Percentiles rank a stretch among this genome's conserved stretches.
phyloP scores from a whole-genome alignment of 1,139 yeast genomes.

The Candida pseudocylindracea region DNA sequence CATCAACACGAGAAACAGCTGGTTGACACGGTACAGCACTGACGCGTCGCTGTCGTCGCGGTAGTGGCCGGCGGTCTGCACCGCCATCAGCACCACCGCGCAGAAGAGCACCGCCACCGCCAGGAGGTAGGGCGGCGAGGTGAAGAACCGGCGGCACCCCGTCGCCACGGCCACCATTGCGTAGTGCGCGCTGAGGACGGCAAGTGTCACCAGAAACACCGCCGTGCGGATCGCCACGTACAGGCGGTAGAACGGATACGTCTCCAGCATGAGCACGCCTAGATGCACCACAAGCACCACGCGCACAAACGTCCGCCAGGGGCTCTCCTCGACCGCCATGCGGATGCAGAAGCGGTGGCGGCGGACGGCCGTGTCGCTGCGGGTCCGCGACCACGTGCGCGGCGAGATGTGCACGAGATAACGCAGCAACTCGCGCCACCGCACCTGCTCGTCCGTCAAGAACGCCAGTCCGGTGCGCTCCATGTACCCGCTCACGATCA shows the following conservation, averaged over 20 bases:
- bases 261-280: conserved; percentile 36
- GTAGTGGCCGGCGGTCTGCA: too few species aligned
- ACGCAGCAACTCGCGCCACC: conserved; percentile 74
- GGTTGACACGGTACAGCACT: conserved; percentile 29
- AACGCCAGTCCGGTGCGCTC: conserved; percentile 73
- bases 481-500: conserved; percentile 69
- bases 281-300: conserved; percentile 32
- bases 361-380: conserved; percentile 6
- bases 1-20: conserved; percentile 39
- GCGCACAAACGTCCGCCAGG: conserved; percentile 19
- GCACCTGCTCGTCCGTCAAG: conserved; percentile 57
- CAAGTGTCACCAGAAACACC: too few species aligned
- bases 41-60: too few species aligned
- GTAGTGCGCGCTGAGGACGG: too few species aligned
- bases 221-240: too few species aligned
- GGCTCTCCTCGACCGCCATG: conserved; percentile 27
- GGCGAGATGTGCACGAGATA: conserved; percentile 51
- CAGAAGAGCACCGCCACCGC: too few species aligned
- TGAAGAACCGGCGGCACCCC: too few species aligned
- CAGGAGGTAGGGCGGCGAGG: too few species aligned
- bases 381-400: conserved; percentile 9
- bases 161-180: too few species aligned
- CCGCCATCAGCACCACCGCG: too few species aligned
- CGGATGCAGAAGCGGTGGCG: conserved; percentile 23
- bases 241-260: conserved; percentile 17